phyloP scores from a whole-genome alignment of 2,329 filamentous ascomycete species.

The Mollisiaceae sp. region DNA sequence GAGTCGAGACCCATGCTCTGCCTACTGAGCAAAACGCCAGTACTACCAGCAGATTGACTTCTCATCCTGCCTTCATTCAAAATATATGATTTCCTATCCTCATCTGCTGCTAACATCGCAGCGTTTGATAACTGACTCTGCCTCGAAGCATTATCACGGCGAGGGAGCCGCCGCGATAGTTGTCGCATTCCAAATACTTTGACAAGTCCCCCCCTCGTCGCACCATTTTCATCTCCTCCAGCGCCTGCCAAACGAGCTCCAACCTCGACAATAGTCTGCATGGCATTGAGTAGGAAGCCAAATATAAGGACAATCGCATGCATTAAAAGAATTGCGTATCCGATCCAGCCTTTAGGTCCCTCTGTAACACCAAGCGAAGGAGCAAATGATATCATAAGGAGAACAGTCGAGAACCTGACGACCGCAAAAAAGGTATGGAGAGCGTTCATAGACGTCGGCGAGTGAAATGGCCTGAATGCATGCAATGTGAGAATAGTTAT shows the following conservation, averaged over 20 bases:
- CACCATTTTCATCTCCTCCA: slow-evolving; percentile 74
- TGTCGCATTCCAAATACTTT: slow-evolving; percentile 94
- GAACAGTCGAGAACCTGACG: slow-evolving; percentile 75
- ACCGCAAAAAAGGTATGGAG: slow-evolving; percentile 87
- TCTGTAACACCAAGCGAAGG: slow-evolving; percentile 81
- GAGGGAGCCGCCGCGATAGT: slow-evolving; percentile 73
- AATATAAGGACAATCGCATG: slow-evolving; percentile 86
- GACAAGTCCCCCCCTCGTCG: slow-evolving; percentile 79
- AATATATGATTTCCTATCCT: slow-evolving; percentile 66
- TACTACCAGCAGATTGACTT: slow-evolving; percentile 66
- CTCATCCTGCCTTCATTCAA: slow-evolving; percentile 56
- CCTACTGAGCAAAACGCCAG: slow-evolving; percentile 63
- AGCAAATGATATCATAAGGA: slow-evolving; percentile 83
- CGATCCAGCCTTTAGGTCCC: slow-evolving; percentile 89
- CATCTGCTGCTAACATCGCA: slow-evolving; percentile 76
- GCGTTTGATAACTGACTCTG: slow-evolving; percentile 83
- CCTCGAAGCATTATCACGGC: slow-evolving; percentile 67
- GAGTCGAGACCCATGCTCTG: slow-evolving; percentile 60
- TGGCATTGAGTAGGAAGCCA: slow-evolving; percentile 89
- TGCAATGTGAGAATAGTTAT: slow-evolving; percentile 86
- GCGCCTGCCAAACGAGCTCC: slow-evolving; percentile 81
- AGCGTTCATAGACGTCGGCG: slow-evolving; percentile 94
- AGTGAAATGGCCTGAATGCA: slow-evolving; percentile 88
- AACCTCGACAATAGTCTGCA: slow-evolving; percentile 91
- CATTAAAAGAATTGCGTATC: slow-evolving; percentile 85